Evolutionary conservation across 257 asterid genomes (phyloP), one percentile per base, ranked within the genome.

Genomic region (Scutellaria barbata): DNA sequence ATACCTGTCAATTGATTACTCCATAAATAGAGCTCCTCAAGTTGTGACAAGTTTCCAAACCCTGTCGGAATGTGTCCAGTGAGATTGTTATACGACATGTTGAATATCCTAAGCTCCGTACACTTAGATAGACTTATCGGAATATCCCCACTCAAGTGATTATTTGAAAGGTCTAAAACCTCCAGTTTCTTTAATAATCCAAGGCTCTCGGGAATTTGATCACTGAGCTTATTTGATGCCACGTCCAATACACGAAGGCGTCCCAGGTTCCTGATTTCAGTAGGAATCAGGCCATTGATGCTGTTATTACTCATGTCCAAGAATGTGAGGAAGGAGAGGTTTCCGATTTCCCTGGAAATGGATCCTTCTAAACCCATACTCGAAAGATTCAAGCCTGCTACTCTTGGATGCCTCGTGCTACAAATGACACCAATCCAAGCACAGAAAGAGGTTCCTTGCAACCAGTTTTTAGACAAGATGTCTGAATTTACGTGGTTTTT

Each of bases 391-490:
- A 68, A 5, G 5, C 51, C 50, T 12, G 41, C 52, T 0, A 55
- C 72, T 14, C 72, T 30, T 3, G 10, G 33, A 13, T n/a, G 17
- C 55, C 9, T n/a, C 20, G 55, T 22, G 47, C 74, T 11, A 4
- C 74, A 69, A n/a, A 30, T 43, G 54, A 69, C 25, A 7, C 67
- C 74, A 20, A 20, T 55, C 74, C 74, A 69, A 5, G 45, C 11
- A 11, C 74, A 69, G 8, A 55, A 55, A 0, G 54, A 13, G 43
- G 74, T 55, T 5, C 4, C 56, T 0, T 20, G 40, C 2, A 51
- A 11, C 74, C 74, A 69, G n/a, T 56, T 69, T 5, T 6, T 55
- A 1, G 47, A 39, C 16, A 69, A 69, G 10, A 69, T 53, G 59
- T 53, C n/a, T 37, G 59, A 17, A 0, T 17, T 17, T 17, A 53